Evolutionary conservation across 2,329 filamentous ascomycete genomes (phyloP), one percentile per base, ranked within the genome.

Genomic region (Achaetomium macrosporum): DNA sequence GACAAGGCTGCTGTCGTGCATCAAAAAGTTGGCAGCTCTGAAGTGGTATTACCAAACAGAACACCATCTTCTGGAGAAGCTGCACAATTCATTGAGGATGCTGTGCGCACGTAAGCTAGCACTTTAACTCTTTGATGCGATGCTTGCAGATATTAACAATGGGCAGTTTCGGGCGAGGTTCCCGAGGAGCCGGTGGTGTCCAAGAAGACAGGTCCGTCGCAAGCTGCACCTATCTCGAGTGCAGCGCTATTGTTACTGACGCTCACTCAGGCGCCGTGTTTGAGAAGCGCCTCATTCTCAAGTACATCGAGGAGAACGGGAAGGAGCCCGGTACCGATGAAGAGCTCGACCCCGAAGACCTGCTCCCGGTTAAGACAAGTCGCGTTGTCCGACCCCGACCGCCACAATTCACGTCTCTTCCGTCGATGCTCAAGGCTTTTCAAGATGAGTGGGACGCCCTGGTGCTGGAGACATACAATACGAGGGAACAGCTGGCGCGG

Each of bases 371-470:
- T 69, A 90, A 93, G 74, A 84, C 88, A 54, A 80, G 87, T 62
- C 85, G 87, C 72, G 81, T 90, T 62, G 89, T 96, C 57, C 87
- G 88, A 63, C 92, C 93, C 47, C 83, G 93, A 65, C 91, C 93
- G 54, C 92, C 93, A 31, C 91, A 90, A 33, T 83, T 97, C 64
- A 97, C 93, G 50, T 99, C 93, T 36, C 96, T 99, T 66, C 93
- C 93, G 19, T 90, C 93, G 16, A 82, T 99, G 51, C 86, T 99
- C 51, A 87, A 89, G 46, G 87, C 91, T 37, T 97, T 99, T 70
- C 93, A 99, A 70, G 95, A 95, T 69, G 93, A 99, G 77, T 99
- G 93, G 93, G 93, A 99, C 68, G 86, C 91, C 9, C 75, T 96
- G 42, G 89, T 92, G 12, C 76, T 97, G 35, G 93, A 99, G 73